Evolutionary conservation across 1,139 yeast species (phyloP).

Genomic region (Candida smagusa): DNA sequence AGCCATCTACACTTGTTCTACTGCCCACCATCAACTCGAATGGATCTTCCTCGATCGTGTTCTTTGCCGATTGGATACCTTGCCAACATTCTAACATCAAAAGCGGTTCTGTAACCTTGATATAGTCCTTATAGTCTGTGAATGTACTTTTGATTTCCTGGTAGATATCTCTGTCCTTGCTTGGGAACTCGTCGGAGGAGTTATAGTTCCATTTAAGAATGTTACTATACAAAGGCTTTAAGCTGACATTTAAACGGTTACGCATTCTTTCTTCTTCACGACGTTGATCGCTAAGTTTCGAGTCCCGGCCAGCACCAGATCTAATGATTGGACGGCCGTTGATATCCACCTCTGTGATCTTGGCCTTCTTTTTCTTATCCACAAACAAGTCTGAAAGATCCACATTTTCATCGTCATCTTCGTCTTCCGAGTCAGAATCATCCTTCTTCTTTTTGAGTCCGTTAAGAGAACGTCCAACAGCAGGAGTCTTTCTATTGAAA

Average conservation of each 20-base stretch:
- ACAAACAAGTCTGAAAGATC: slow-evolving; percentile 44
- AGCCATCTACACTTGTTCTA: slow-evolving; percentile 78
- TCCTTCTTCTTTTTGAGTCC: slow-evolving; percentile 26
- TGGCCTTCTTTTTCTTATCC: slow-evolving; percentile 30
- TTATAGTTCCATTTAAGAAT: slow-evolving; percentile 79
- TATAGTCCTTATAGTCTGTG: slow-evolving; percentile 59
- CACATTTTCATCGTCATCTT: slow-evolving; percentile 31
- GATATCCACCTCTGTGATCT: slow-evolving; percentile 38
- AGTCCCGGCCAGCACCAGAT: slow-evolving; percentile 5
- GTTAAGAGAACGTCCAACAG: slow-evolving; percentile 38
- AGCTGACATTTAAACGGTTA: slow-evolving; percentile 70
- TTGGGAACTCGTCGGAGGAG: slow-evolving; percentile 55
- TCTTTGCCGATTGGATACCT: slow-evolving; percentile 71
- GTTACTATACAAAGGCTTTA: slow-evolving; percentile 68
- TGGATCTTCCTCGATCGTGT: slow-evolving; percentile 60
- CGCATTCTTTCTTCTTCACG: slow-evolving; percentile 78
- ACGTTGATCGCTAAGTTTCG: slow-evolving; percentile 36
- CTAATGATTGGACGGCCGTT: slow-evolving; percentile 32
- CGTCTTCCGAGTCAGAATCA: slow-evolving; percentile 34
- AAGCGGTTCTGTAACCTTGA: slow-evolving; percentile 69
- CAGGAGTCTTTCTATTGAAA: slow-evolving; percentile 50
- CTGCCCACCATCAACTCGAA: slow-evolving; percentile 73
- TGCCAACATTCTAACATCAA: slow-evolving; percentile 93
- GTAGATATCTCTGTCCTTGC: slow-evolving; percentile 39
- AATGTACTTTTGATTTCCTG: slow-evolving; percentile 42